Evolutionary conservation across 2,329 filamentous ascomycete genomes (phyloP).

Genomic region (Penicillium italicum): DNA sequence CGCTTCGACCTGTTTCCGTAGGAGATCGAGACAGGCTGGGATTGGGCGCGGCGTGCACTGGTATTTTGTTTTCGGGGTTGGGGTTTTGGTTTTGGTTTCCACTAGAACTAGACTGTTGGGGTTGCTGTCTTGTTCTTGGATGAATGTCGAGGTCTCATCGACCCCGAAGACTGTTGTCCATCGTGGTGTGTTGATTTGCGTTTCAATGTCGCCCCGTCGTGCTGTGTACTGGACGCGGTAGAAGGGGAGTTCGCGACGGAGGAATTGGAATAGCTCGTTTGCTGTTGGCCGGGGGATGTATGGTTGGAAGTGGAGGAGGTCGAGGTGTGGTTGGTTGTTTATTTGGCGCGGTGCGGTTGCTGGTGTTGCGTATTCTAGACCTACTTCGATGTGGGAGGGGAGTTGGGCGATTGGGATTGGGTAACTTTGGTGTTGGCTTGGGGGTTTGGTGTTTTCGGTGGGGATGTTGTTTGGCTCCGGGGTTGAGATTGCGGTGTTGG

Average conservation of each 20-base stretch:
- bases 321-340: constrained; percentile 65
- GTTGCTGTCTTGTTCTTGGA: constrained; percentile 4
- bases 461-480: background rate
- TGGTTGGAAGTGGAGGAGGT: constrained; percentile 72
- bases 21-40: constrained; percentile 63
- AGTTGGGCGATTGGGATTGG: constrained; percentile 52
- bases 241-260: constrained; percentile 68
- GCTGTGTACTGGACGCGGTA: constrained; percentile 73
- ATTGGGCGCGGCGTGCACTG: constrained; percentile 65
- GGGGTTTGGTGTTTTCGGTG: constrained; percentile 1
- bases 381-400: constrained; percentile 38
- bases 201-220: constrained; percentile 60
- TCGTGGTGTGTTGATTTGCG: constrained; percentile 60
- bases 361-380: constrained; percentile 39
- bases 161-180: constrained; percentile 61
- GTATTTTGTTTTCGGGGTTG: constrained; percentile 49
- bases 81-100: constrained; percentile 44
- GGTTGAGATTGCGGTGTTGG: background rate
- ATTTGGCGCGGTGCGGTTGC: constrained; percentile 54
- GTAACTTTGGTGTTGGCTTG: constrained; percentile 50
- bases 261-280: constrained; percentile 63
- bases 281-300: constrained; percentile 60
- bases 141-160: constrained; percentile 62
- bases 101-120: constrained; percentile 16
- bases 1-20: constrained; percentile 62